phyloP scores from a whole-genome alignment of 2,329 filamentous ascomycete genomes.

The Fusarium clavum region DNA sequence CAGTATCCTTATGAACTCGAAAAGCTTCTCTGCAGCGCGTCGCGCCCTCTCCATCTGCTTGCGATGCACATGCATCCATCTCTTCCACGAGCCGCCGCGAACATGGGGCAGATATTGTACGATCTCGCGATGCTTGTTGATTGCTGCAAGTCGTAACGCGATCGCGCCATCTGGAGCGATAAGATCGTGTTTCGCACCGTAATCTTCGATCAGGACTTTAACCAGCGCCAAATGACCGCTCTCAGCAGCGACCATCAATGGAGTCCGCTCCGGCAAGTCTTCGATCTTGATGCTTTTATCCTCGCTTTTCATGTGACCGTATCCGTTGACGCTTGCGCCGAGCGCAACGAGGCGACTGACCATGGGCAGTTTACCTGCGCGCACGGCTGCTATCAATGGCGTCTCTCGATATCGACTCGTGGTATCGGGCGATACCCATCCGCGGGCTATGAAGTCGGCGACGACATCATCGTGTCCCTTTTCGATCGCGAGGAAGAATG shows the following conservation, averaged over 20 bases:
- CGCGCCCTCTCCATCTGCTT: constrained; percentile 45
- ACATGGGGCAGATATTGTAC: constrained; percentile 57
- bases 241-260: constrained; percentile 58
- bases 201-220: constrained; percentile 55
- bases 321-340: constrained; percentile 51
- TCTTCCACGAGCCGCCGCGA: constrained; percentile 53
- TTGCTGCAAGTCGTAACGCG: constrained; percentile 59
- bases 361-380: constrained; percentile 46
- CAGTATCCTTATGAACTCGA: constrained; percentile 42
- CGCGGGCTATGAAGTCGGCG: constrained; percentile 47
- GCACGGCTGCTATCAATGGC: constrained; percentile 53
- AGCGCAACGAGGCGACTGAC: constrained; percentile 51
- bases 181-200: constrained; percentile 56
- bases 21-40: constrained; percentile 42
- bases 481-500: constrained; percentile 49
- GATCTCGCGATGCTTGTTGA: constrained; percentile 56
- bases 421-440: constrained; percentile 55
- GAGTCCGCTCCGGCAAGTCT: constrained; percentile 52
- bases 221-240: constrained; percentile 56
- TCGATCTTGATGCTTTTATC: neutral
- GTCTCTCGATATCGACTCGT: constrained; percentile 47
- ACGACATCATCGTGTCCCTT: constrained; percentile 47
- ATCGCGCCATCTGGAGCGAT: constrained; percentile 60
- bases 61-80: constrained; percentile 52
- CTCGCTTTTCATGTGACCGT: constrained; percentile 26